These are phyloP conservation scores for Lachnellula cervina DNA, from an alignment of 2,329 filamentous ascomycete genomes.

Conservation along the genomic window DNA sequence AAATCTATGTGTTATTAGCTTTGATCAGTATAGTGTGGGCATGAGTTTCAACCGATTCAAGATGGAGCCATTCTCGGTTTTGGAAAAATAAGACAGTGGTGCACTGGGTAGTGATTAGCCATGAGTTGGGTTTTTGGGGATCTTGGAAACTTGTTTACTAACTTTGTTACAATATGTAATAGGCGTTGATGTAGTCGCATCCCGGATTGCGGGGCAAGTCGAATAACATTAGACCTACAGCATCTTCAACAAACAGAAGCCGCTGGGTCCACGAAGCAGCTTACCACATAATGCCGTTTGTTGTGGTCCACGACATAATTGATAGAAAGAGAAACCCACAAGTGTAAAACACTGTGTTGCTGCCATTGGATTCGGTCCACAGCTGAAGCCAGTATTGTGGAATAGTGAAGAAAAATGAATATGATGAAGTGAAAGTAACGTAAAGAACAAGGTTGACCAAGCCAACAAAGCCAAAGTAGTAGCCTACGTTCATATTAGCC, in stretches of 20 bases:
- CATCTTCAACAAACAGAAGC: not conserved
- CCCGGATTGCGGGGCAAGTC: constrained; percentile 37
- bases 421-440: constrained; percentile 1
- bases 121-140: not conserved
- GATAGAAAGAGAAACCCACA: constrained; percentile 35
- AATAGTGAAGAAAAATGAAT: constrained; percentile 10
- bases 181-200: constrained; percentile 30
- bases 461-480: constrained; percentile 7
- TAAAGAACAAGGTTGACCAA: constrained; percentile 3
- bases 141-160: constrained; percentile 3
- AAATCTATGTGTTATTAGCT: constrained; percentile 14
- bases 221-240: constrained; percentile 32
- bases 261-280: constrained; percentile 4
- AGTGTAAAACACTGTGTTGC: constrained; percentile 31
- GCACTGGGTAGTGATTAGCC: constrained; percentile 30
- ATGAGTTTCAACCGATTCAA: constrained; percentile 34
- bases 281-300: constrained; percentile 35
- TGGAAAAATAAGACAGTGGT: constrained; percentile 37
- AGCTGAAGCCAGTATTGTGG: constrained; percentile 15
- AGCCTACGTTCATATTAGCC: constrained; percentile 5
- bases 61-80: constrained; percentile 37
- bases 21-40: not conserved
- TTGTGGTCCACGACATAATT: constrained; percentile 34
- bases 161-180: constrained; percentile 30
- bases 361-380: constrained; percentile 9